Base-by-base conservation (phyloP, 345 rosid genomes). In the Bruguiera gymnorhiza region DNA sequence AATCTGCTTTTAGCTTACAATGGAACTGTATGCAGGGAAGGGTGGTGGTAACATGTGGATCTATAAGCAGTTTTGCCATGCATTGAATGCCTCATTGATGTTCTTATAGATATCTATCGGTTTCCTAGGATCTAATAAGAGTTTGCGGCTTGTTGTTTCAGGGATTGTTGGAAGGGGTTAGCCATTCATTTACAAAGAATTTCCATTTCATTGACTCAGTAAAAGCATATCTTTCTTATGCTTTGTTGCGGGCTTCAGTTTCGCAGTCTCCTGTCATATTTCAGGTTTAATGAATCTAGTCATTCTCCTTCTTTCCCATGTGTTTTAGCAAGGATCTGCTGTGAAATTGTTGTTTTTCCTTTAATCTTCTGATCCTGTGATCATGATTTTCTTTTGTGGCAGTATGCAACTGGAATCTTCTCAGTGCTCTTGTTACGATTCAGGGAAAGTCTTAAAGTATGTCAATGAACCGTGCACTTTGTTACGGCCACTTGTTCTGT, bases 371-470 rank as follows among this genome's bases (percentile, higher is more conserved):
- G 18, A 43, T 43, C 16, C 5, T 4, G 5, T 82, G 65, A 76
- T 67, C 65, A 32, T 75, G 43, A 52, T 55, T 76, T 66, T 63
- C 32, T 72, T 67, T 84, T 59, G 51, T 87, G 81, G 78, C 98
- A 95, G 99, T 88, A 92, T 82, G 97, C 97, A 73, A 83, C 97
- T 82, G 97, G 98, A 79, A 88, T 95, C 75, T 95, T 92, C 86
- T 86, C 87, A 8, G 93, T 95, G 74, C 98, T 92, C 83, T 74
- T 95, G 77, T 79, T 85, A 82, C 91, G 92, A 59, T 90, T 92
- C 80, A 80, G 98, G 77, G 99, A 92, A 79, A 92, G 99, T 84
- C 96, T 95, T 54, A 92, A 95, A 83, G 99, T 95, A 87, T 73
- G 93, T 67, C 18, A 68, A 63, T 68, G 30, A 68, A 74, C 54